These are phyloP conservation scores for Naganishia sp. DNA, from an alignment of 1,284 basidiomycete genomes.

Conservation along the genomic window DNA sequence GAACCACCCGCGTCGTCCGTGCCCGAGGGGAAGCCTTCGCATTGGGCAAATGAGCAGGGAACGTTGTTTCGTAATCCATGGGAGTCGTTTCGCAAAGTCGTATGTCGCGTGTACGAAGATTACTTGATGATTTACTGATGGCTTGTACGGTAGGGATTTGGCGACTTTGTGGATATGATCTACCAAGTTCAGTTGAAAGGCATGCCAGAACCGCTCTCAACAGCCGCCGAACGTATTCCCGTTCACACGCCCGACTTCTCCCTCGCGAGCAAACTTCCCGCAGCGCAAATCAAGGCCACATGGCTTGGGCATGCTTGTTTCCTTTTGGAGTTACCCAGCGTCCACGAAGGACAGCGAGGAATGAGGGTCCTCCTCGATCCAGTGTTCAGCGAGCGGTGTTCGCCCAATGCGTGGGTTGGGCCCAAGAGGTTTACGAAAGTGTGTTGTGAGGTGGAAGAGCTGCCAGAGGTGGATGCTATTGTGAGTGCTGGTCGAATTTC, in stretches of 20 bases:
- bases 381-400: slow-evolving; percentile 66
- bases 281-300: slow-evolving; percentile 61
- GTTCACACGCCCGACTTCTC: slow-evolving; percentile 41
- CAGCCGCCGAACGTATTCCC: slow-evolving; percentile 34
- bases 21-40: slow-evolving; percentile 25
- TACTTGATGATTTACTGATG: not conserved
- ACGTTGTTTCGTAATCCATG: slow-evolving; percentile 56
- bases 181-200: slow-evolving; percentile 35
- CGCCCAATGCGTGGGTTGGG: slow-evolving; percentile 60
- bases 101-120: slow-evolving; percentile 31
- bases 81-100: slow-evolving; percentile 49
- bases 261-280: slow-evolving; percentile 33
- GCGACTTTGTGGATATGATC: slow-evolving; percentile 34
- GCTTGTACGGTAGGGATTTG: slow-evolving; percentile 10
- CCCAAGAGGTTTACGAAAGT: slow-evolving; percentile 64
- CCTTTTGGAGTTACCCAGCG: slow-evolving; percentile 65
- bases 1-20: not conserved
- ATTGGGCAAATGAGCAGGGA: slow-evolving; percentile 46
- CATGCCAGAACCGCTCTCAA: slow-evolving; percentile 13
- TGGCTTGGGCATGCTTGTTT: slow-evolving; percentile 75
- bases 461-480: slow-evolving; percentile 67
- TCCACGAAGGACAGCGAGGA: slow-evolving; percentile 56
- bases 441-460: slow-evolving; percentile 62
- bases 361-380: slow-evolving; percentile 71
- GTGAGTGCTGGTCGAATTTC: slow-evolving; percentile 56